phyloP scores from a whole-genome alignment of 2,329 filamentous ascomycete genomes.

The Lachnellula hyalina region DNA sequence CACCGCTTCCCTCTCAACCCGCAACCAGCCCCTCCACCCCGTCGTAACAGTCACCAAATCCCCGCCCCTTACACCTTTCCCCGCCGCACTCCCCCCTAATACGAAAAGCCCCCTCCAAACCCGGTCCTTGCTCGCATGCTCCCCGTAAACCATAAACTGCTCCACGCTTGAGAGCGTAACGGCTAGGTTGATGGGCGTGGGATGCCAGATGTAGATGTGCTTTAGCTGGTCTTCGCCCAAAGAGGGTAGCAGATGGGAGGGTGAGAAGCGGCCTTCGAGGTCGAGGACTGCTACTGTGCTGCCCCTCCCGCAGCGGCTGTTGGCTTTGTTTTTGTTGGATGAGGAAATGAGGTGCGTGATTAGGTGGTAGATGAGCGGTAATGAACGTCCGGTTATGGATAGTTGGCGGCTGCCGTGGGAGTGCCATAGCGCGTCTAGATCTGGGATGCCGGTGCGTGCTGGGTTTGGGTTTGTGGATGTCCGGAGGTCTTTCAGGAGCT shows the following conservation, averaged over 20 bases:
- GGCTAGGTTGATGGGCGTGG: conserved; percentile 14
- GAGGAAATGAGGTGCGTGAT: conserved; percentile 45
- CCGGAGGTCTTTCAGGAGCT: conserved; percentile 18
- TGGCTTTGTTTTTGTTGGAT: conserved; percentile 25
- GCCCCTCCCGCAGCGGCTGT: background rate
- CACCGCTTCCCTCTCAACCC: conserved; percentile 23
- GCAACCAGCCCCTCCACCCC: conserved; percentile 31
- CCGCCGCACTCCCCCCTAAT: conserved; percentile 20
- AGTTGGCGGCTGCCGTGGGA: conserved; percentile 44
- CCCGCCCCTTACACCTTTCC: conserved; percentile 3
- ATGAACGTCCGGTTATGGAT: conserved; percentile 46
- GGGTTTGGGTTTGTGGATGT: background rate
- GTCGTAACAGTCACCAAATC: conserved; percentile 10
- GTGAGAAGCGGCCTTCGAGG: conserved; percentile 50
- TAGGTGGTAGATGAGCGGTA: conserved; percentile 52
- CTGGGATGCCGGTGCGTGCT: conserved; percentile 31
- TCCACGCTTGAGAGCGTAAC: conserved; percentile 23
- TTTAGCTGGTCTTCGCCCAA: conserved; percentile 12
- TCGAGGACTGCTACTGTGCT: conserved; percentile 48
- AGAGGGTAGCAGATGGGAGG: conserved; percentile 27
- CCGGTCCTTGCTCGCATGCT: conserved; percentile 23
- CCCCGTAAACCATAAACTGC: conserved; percentile 27
- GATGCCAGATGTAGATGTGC: conserved; percentile 29
- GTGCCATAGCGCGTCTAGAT: conserved; percentile 42
- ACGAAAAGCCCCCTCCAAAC: conserved; percentile 29